Evolutionary conservation across 305 asterid species (phyloP).

Genomic region (Fraxinus sp.): DNA sequence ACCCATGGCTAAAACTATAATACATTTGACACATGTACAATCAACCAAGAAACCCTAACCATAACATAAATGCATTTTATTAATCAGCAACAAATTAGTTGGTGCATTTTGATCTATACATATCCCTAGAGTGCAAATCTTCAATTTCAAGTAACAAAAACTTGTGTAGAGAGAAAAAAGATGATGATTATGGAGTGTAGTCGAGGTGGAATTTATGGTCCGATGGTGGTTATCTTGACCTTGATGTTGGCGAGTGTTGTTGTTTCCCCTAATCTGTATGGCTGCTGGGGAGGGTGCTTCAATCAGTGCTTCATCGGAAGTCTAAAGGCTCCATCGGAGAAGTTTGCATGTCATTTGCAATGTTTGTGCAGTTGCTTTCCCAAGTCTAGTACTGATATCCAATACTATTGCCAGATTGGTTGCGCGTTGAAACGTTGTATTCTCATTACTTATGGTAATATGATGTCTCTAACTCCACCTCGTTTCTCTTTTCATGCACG

Average conservation of each 20-base stretch:
- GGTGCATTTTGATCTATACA: conserved; percentile 18
- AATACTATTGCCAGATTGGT: conserved; percentile 26
- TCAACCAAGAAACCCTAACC: background rate
- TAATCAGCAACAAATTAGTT: conserved; percentile 23
- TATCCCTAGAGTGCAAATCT: background rate
- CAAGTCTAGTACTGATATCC: conserved; percentile 13
- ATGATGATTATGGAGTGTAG: conserved; percentile 19
- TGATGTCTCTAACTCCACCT: background rate
- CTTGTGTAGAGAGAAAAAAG: background rate
- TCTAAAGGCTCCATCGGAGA: background rate
- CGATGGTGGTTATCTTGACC: conserved; percentile 3
- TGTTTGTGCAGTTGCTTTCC: conserved; percentile 27
- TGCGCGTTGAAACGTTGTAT: conserved; percentile 21
- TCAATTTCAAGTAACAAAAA: background rate
- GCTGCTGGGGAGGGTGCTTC: conserved; percentile 35
- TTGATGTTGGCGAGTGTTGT: background rate
- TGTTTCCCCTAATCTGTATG: background rate
- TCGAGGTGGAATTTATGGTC: background rate
- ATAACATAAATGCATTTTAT: conserved; percentile 23
- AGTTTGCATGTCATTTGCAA: conserved; percentile 4
- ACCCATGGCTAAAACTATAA: background rate
- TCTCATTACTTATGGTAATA: conserved; percentile 15
- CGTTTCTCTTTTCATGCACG: background rate
- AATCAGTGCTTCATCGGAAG: conserved; percentile 16
- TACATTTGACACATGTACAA: background rate